Base-by-base conservation (phyloP, 2,329 filamentous ascomycete genomes). In the Neurospora crassa region DNA sequence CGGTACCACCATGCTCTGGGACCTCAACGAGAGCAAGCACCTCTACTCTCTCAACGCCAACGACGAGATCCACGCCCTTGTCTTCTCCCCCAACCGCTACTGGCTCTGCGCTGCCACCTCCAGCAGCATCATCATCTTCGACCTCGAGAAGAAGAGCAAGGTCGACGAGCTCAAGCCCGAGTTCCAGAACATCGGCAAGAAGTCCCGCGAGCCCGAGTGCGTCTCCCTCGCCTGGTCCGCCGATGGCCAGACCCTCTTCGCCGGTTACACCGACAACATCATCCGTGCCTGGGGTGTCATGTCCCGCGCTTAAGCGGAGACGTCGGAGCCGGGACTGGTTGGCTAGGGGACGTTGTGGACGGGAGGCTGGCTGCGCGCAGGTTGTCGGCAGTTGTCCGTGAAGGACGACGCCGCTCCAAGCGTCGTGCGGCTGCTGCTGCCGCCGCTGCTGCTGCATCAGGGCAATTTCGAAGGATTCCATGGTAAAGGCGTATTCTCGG, bases 71-170 rank as follows among this genome's bases (percentile, higher is more conserved):
- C 96, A 99, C 88, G 95, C 96, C 79, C 95, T 99, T 78, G 96
- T 98, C 85, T 99, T 99, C 93, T 98, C 96, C 77, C 96, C 96
- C 83, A 99, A 99, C 93, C 92, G 96, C 85, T 99, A 99, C 93
- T 99, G 96, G 96, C 91, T 99, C 79, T 99, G 96, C 90, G 96
- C 96, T 82, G 96, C 96, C 83, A 99, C 96, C 76, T 89, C 93
- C 82, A 93, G 90, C 87, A 94, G 90, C 90, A 98, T 99, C 90
- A 97, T 97, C 90, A 98, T 99, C 90, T 99, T 99, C 88, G 96
- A 99, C 83, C 91, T 99, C 79, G 96, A 99, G 93, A 99, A 99
- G 94, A 99, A 99, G 94, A 96, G 91, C 92, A 98, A 97, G 92
- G 95, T 98, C 82, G 95, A 98, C 81, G 96, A 98, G 91, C 91